Evolutionary conservation across 768 basidiomycete species (phyloP).

Genomic region (Lentinula aciculospora): DNA sequence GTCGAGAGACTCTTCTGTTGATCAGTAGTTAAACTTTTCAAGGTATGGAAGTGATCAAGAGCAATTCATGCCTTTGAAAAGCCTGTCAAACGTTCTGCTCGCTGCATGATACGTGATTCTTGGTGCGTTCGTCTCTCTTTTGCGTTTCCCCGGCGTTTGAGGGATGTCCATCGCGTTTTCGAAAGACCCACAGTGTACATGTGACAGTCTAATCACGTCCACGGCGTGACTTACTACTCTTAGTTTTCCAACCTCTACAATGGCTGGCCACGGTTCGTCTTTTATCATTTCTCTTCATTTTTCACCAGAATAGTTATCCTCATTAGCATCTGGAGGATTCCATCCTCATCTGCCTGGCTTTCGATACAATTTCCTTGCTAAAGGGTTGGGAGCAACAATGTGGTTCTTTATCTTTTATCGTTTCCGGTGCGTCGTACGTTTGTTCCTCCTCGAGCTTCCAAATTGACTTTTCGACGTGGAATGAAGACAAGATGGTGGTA

Average conservation of each 20-base stretch:
- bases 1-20: constrained; percentile 53
- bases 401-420: constrained; percentile 99
- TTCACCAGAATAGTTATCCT: constrained; percentile 3
- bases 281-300: constrained; percentile 1
- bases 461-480: not conserved
- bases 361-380: constrained; percentile 72
- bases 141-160: constrained; percentile 37
- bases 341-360: constrained; percentile 82
- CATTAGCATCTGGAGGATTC: constrained; percentile 64
- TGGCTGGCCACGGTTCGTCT: constrained; percentile 32
- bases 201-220: no score
- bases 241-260: constrained; percentile 15
- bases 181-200: no score
- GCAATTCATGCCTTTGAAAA: constrained; percentile 40
- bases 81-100: constrained; percentile 40
- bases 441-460: not conserved
- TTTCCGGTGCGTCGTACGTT: constrained; percentile 60
- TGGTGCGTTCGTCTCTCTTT: constrained; percentile 33
- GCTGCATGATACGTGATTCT: constrained; percentile 40
- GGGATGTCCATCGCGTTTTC: constrained; percentile 9
- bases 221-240: not conserved
- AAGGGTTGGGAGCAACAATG: constrained; percentile 88
- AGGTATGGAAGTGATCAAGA: not conserved
- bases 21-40: not conserved
- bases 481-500: constrained; percentile 68